A percentile compares a stretch with the other conserved stretches of the same genome.
Conservation (phyloP, 1,139 yeast genomes). For the Scheffersomyces insectosa region DNA sequence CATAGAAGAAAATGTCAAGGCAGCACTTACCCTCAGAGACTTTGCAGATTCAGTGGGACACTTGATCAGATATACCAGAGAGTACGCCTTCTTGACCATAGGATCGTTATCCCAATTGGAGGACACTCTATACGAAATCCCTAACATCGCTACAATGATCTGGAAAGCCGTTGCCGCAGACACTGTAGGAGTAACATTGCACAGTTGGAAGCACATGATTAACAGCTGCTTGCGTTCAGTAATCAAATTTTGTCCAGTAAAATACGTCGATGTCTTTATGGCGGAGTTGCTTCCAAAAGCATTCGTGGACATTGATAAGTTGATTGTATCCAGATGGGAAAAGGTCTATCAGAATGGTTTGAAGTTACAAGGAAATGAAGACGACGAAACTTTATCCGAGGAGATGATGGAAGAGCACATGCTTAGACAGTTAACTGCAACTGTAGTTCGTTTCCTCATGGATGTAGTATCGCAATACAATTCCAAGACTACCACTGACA, state of each 20-base stretch:
- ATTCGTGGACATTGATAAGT: slow-evolving; percentile 67
- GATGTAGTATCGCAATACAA: slow-evolving; percentile 81
- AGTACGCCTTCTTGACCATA: slow-evolving; percentile 87
- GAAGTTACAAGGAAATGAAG: slow-evolving; percentile 66
- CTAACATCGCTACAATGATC: slow-evolving; percentile 70
- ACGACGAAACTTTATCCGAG: slow-evolving; percentile 85
- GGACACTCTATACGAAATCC: slow-evolving; percentile 84
- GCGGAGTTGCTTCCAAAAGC: slow-evolving; percentile 74
- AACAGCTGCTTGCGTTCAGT: slow-evolving; percentile 86
- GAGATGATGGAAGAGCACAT: slow-evolving; percentile 98
- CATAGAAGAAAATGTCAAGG: slow-evolving; percentile 90
- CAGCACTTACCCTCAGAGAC: slow-evolving; percentile 89
- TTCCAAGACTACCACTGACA: slow-evolving; percentile 48
- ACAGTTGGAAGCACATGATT: slow-evolving; percentile 96
- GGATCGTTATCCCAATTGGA: slow-evolving; percentile 91
- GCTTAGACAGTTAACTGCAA: slow-evolving; percentile 88
- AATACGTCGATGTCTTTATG: slow-evolving; percentile 69
- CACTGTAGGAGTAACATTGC: slow-evolving; percentile 82
- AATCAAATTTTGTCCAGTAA: slow-evolving; percentile 82
- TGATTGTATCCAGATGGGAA: slow-evolving; percentile 75
- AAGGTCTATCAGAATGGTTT: slow-evolving; percentile 69
- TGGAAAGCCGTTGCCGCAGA: slow-evolving; percentile 90
- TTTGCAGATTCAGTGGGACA: slow-evolving; percentile 99
- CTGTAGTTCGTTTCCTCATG: slow-evolving; percentile 84
- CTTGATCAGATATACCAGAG: slow-evolving; percentile 90